phyloP scores from a whole-genome alignment of 768 basidiomycete genomes.

The Tremella mesenterica region DNA sequence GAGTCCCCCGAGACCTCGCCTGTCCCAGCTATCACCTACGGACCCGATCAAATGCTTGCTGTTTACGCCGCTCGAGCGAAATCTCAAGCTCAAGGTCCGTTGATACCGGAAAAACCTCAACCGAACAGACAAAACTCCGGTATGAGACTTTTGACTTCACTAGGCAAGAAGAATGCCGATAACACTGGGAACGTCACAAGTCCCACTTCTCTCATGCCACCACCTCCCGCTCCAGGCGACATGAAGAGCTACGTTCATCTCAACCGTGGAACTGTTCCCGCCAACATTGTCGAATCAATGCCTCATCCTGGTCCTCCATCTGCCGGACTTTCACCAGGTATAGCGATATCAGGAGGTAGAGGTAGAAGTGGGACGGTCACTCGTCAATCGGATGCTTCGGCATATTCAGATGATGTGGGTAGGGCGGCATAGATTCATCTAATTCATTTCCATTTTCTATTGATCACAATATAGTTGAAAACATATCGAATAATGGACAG shows the following conservation, averaged over 20 bases:
- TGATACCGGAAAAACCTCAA: slow-evolving; percentile 5
- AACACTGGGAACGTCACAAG: too few species aligned
- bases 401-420: not conserved
- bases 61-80: slow-evolving; percentile 42
- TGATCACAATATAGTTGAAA: not conserved
- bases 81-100: not conserved
- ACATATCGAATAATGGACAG: not conserved
- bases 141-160: not conserved
- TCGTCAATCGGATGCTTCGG: not conserved
- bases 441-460: too few species aligned
- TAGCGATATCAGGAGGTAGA: not conserved
- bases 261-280: slow-evolving; percentile 25
- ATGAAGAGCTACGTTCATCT: slow-evolving; percentile 29
- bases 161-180: slow-evolving; percentile 6
- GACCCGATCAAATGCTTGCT: slow-evolving; percentile 43
- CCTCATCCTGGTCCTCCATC: slow-evolving; percentile 22
- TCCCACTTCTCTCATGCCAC: slow-evolving; percentile 7
- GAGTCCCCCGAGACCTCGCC: not conserved
- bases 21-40: slow-evolving; percentile 32
- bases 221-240: slow-evolving; percentile 20
- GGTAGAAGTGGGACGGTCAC: not conserved
- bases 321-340: not conserved
- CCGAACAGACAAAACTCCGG: slow-evolving; percentile 6
- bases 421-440: not conserved
- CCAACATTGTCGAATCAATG: slow-evolving; percentile 17